Evolutionary conservation across 2,329 filamentous ascomycete species (phyloP).

Genomic region (Gyromitra esculenta): DNA sequence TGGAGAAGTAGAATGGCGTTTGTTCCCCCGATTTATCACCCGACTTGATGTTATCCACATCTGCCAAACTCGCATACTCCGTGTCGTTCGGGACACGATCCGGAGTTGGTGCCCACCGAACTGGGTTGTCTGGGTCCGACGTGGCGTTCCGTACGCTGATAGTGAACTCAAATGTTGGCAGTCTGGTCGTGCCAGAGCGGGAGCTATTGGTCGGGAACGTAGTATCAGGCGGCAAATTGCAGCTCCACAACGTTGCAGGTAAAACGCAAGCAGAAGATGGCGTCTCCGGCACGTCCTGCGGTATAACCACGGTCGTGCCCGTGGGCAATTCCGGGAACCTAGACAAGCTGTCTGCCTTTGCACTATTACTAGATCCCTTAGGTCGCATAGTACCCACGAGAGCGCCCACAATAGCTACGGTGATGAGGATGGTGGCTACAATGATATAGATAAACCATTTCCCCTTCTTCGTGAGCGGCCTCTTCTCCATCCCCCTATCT

Average conservation of each 20-base stretch:
- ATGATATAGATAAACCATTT: slow-evolving; percentile 33
- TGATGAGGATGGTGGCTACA: slow-evolving; percentile 23
- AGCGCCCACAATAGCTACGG: slow-evolving; percentile 19
- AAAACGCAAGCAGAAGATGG: slow-evolving; percentile 34
- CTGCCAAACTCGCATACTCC: slow-evolving; percentile 40
- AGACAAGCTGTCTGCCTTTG: background rate
- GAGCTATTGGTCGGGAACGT: slow-evolving; percentile 31
- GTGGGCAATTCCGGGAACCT: slow-evolving; percentile 37
- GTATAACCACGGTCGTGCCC: slow-evolving; percentile 22
- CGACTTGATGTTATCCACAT: slow-evolving; percentile 31
- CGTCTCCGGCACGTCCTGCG: slow-evolving; percentile 10
- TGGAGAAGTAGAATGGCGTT: slow-evolving; percentile 48
- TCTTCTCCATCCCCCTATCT: slow-evolving; percentile 29
- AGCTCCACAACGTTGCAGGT: slow-evolving; percentile 45
- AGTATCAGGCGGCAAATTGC: slow-evolving; percentile 44
- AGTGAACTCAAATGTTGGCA: slow-evolving; percentile 49
- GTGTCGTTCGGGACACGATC: slow-evolving; percentile 16
- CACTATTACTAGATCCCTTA: background rate
- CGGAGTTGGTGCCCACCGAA: slow-evolving; percentile 26
- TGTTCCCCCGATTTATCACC: slow-evolving; percentile 39
- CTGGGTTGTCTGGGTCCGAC: background rate
- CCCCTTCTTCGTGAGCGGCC: slow-evolving; percentile 21
- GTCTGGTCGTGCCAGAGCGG: background rate
- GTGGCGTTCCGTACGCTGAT: slow-evolving; percentile 31
- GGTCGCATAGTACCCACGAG: slow-evolving; percentile 27